Percentiles rank a stretch among this genome's conserved stretches.
Conservation (phyloP, 148 eudicot genomes). For the Rhododendron griersonianum region DNA sequence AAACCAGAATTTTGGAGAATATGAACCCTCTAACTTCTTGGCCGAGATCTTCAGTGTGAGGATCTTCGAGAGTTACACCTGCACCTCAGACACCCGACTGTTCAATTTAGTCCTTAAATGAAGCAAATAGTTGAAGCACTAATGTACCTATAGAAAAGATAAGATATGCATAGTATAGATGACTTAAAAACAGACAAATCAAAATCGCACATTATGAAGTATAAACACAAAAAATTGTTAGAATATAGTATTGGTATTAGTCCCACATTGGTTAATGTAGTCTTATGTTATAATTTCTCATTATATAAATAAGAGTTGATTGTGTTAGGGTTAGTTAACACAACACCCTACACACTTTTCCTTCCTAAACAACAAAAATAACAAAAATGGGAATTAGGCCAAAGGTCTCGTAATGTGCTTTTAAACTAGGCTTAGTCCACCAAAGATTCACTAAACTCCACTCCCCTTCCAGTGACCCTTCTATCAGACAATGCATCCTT, state of each 20-base stretch:
- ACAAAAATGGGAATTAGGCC: not conserved
- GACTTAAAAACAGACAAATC: not conserved
- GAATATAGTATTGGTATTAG: no score
- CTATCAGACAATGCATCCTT: not conserved
- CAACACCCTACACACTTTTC: no score
- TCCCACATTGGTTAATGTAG: no score
- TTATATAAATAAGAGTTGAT: no score
- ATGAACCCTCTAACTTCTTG: slow-evolving; percentile 97
- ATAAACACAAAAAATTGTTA: no score
- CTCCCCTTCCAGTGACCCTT: not conserved
- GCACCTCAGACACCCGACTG: slow-evolving; percentile 18
- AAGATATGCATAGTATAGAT: not conserved
- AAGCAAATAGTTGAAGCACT: slow-evolving; percentile 2
- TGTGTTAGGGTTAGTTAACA: no score
- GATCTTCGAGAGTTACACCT: slow-evolving; percentile 93
- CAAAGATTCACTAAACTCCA: not conserved
- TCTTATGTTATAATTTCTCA: no score
- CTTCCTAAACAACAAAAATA: not conserved
- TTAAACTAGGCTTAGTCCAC: not conserved
- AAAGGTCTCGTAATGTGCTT: not conserved
- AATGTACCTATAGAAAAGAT: not conserved
- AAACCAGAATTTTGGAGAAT: slow-evolving; percentile 82
- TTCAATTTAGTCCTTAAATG: not conserved
- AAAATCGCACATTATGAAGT: not conserved
- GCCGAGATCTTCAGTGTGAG: slow-evolving; percentile 92